Base-by-base conservation (phyloP, 2,329 filamentous ascomycete species). In the Talaromyces sp. region DNA sequence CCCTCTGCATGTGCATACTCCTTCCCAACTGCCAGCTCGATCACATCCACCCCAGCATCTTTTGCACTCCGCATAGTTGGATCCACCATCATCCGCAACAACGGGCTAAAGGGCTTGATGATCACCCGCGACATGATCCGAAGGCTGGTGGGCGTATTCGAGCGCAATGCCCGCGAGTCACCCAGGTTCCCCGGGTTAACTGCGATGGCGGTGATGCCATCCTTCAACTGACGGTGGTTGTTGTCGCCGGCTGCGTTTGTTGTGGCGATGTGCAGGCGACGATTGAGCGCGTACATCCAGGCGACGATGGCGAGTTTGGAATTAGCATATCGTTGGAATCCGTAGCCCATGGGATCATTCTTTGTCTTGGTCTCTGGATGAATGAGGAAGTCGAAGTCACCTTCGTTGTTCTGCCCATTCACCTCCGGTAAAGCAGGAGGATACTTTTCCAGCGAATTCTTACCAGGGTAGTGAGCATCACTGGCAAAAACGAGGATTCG, bases 301-400 rank as follows among this genome's bases (percentile, higher is more conserved):
- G 73, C 75, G 6, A 76, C 63, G 10, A 73, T 64, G 3, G 70
- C 75, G n/a, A 75, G 61, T 62, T 79, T 80, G 0, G 74, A 72
- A 21, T 70, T 72, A 2, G 68, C 77, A 62, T 80, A 81, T 55
- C 75, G 66, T 55, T 76, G 70, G 35, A 77, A 78, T 2, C 77
- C 77, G 4, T 67, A 65, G 2, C 73, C 77, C 19, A 70, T 61
- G 21, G 71, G 67, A 17, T 78, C 71, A 15, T 55, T 25, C 7
- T 53, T 53, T 28, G 25, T 28, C 25, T 28, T 28, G 25, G 25
- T 28, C 25, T 41, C 22, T 7, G 21, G 51, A 53, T 31, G 35
- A 15, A 53, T 36, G 13, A 53, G 35, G 8, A 19, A 25, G 19
- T 53, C 35, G 28, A 28, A 39, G 21, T 41, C 48, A 41, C 25